These are phyloP conservation scores for Cenchrus purpureus DNA, from an alignment of 176 grass and related monocot genomes.

Conservation along the genomic window DNA sequence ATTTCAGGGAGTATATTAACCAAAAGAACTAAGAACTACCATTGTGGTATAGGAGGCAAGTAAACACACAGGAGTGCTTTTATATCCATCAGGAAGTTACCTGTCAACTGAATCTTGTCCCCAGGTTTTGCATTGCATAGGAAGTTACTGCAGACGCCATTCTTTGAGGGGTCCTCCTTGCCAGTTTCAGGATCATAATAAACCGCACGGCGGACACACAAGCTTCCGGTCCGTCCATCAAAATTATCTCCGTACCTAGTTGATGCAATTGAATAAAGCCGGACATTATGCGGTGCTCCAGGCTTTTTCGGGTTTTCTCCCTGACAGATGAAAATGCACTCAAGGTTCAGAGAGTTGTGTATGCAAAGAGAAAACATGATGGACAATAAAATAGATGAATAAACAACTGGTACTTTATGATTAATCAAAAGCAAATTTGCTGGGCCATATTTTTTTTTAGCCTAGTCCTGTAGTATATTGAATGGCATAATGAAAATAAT, in stretches of 20 bases:
- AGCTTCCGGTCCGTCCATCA: slow-evolving; percentile 76
- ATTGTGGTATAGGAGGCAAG: background rate
- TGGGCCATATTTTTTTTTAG: background rate
- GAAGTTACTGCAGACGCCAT: slow-evolving; percentile 96
- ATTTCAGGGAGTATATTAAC: background rate
- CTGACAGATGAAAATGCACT: slow-evolving; percentile 42
- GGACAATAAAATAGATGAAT: background rate
- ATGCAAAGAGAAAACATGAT: background rate
- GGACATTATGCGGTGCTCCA: slow-evolving; percentile 84
- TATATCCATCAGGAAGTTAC: slow-evolving; percentile 41
- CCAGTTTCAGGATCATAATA: slow-evolving; percentile 91
- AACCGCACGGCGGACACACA: slow-evolving; percentile 82
- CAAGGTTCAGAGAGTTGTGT: background rate
- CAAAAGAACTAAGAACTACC: slow-evolving; percentile 1
- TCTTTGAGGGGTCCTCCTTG: slow-evolving; percentile 87
- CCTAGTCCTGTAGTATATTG: background rate
- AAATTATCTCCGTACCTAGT: slow-evolving; percentile 91
- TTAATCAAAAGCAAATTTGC: background rate
- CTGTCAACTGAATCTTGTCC: slow-evolving; percentile 89
- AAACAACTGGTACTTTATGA: background rate
- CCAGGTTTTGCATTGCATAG: slow-evolving; percentile 92
- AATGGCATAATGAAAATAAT: background rate
- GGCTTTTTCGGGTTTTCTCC: slow-evolving; percentile 97
- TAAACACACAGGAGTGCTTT: background rate
- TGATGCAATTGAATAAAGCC: slow-evolving; percentile 91